phyloP scores from a whole-genome alignment of 805 yeast genomes.

The Candida alai region DNA sequence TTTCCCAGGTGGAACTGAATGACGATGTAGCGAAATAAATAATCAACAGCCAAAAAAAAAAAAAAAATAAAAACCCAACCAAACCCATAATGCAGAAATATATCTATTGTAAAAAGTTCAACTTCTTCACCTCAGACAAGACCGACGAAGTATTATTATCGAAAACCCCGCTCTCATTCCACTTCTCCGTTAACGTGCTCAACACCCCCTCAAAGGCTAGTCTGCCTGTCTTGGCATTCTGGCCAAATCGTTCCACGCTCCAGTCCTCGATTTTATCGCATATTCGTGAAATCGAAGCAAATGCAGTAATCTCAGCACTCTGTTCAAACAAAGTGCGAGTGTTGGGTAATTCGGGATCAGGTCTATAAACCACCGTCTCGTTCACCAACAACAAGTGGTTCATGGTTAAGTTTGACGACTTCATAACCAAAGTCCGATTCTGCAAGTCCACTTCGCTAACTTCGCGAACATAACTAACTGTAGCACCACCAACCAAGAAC shows the following conservation, averaged over 20 bases:
- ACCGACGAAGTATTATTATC: conserved; percentile 21
- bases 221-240: conserved; percentile 81
- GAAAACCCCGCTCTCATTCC: conserved; percentile 38
- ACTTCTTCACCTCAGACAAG: conserved; percentile 10
- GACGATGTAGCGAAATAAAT: background rate
- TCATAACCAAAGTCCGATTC: conserved; percentile 62
- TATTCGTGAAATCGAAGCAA: conserved; percentile 62
- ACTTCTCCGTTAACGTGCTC: conserved; percentile 42
- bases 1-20: conserved; percentile 2
- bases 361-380: conserved; percentile 81
- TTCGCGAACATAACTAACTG: conserved; percentile 80
- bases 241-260: conserved; percentile 84
- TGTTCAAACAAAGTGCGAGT: conserved; percentile 66
- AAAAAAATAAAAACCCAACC: background rate
- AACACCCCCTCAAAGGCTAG: conserved; percentile 82
- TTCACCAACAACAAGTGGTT: conserved; percentile 69
- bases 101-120: background rate
- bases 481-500: conserved; percentile 66
- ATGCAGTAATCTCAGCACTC: conserved; percentile 85
- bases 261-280: conserved; percentile 88
- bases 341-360: conserved; percentile 53
- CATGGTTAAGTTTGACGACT: conserved; percentile 86
- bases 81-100: background rate
- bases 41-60: background rate
- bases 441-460: conserved; percentile 77